A percentile compares a stretch with the other conserved stretches of the same genome.
Evolutionary conservation across 352 stramenopile species (phyloP).

Genomic region (Peronospora tabacina): DNA sequence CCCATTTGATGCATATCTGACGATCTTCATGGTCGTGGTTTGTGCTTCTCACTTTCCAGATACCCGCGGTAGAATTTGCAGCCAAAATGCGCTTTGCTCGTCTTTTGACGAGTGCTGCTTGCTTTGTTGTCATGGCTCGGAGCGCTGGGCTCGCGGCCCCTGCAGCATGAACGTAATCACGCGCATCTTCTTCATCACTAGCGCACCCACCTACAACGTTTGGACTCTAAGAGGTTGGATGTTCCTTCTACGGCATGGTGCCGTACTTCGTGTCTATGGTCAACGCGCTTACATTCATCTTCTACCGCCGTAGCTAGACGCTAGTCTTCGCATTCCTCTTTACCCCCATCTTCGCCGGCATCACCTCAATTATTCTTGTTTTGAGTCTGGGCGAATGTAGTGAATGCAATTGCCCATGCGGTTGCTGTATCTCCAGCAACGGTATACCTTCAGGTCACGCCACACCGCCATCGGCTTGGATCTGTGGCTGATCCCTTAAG

Average conservation of each 20-base stretch:
- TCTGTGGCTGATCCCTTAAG: slow-evolving; percentile 45
- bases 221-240: slow-evolving; percentile 44
- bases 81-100: slow-evolving; percentile 23
- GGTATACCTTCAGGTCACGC: slow-evolving; percentile 51
- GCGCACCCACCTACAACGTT: slow-evolving; percentile 26
- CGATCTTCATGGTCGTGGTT: slow-evolving; percentile 2
- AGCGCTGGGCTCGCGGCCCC: slow-evolving; percentile 41
- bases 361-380: slow-evolving; percentile 41
- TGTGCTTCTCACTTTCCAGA: slow-evolving; percentile 4
- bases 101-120: slow-evolving; percentile 37
- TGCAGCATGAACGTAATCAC: slow-evolving; percentile 41
- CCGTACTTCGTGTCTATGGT: slow-evolving; percentile 42
- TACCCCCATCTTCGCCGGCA: slow-evolving; percentile 37
- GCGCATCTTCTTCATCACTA: slow-evolving; percentile 49
- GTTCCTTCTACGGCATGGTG: slow-evolving; percentile 48
- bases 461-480: slow-evolving; percentile 44
- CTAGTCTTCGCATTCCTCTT: slow-evolving; percentile 41
- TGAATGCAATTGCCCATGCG: slow-evolving; percentile 42
- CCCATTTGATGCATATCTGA: slow-evolving; percentile 4
- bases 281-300: slow-evolving; percentile 35
- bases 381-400: slow-evolving; percentile 36
- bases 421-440: slow-evolving; percentile 36
- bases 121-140: slow-evolving; percentile 37
- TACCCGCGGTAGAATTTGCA: neutral
- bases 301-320: slow-evolving; percentile 39